phyloP scores from a whole-genome alignment of 768 basidiomycete species.

The Mycena leptocephala region DNA sequence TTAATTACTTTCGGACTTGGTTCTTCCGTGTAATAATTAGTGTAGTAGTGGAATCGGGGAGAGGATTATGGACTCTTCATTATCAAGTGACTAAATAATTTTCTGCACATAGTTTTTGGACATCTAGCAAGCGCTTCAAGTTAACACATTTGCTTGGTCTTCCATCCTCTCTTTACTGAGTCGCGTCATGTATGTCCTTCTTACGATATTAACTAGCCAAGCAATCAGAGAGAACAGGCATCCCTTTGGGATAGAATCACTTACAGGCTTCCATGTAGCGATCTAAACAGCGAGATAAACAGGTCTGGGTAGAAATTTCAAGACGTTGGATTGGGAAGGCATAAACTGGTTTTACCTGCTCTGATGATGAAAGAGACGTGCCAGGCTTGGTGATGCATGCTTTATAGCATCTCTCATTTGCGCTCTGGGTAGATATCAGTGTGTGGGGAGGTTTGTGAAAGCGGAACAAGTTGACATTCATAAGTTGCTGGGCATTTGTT shows the following conservation, averaged over 20 bases:
- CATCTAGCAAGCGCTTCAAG: not conserved
- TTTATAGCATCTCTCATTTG: slow-evolving; percentile 82
- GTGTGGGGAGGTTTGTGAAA: not conserved
- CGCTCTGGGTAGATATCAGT: slow-evolving; percentile 67
- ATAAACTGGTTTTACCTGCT: too few species aligned
- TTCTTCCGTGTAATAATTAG: slow-evolving; percentile 22
- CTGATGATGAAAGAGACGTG: slow-evolving; percentile 76
- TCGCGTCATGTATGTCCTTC: slow-evolving; percentile 76
- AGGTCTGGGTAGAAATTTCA: too few species aligned
- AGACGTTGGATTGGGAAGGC: too few species aligned
- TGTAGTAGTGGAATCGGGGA: slow-evolving; percentile 17
- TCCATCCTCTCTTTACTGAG: slow-evolving; percentile 69
- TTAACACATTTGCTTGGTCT: slow-evolving; percentile 34
- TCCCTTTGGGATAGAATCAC: slow-evolving; percentile 45
- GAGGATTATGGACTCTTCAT: slow-evolving; percentile 28
- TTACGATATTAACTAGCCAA: slow-evolving; percentile 81
- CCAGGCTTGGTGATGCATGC: slow-evolving; percentile 88
- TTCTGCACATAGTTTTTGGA: slow-evolving; percentile 8
- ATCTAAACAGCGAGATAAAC: slow-evolving; percentile 83
- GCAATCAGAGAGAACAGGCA: slow-evolving; percentile 14
- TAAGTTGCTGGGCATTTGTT: slow-evolving; percentile 85
- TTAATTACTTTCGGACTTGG: slow-evolving; percentile 27
- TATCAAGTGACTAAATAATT: slow-evolving; percentile 25
- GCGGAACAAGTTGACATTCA: slow-evolving; percentile 68
- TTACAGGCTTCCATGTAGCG: slow-evolving; percentile 90